phyloP scores from a whole-genome alignment of 1,284 basidiomycete genomes.

The Afroboletus lepidellus region DNA sequence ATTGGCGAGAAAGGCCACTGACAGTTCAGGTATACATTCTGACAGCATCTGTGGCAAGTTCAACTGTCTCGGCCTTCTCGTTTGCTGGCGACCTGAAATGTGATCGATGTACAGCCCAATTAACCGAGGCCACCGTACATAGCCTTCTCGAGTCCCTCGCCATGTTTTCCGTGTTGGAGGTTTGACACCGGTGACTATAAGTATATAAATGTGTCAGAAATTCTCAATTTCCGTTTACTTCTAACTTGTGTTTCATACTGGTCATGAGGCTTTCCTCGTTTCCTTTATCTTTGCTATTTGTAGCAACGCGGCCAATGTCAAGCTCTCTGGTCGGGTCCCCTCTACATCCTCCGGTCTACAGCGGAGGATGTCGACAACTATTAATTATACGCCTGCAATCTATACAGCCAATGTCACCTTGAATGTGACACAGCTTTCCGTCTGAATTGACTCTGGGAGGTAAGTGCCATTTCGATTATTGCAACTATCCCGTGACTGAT shows the following conservation, averaged over 20 bases:
- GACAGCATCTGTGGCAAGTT: no score
- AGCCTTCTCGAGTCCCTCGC: no score
- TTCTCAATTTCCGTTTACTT: background rate
- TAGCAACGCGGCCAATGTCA: constrained; percentile 15
- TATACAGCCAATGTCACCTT: constrained; percentile 56
- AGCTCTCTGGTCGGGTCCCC: constrained; percentile 16
- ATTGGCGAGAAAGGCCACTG: no score
- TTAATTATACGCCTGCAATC: no score
- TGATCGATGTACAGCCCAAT: no score
- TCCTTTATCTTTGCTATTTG: background rate
- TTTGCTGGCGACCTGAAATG: no score
- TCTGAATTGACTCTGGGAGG: constrained; percentile 71
- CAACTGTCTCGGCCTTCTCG: no score
- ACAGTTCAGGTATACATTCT: no score
- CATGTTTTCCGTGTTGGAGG: no score
- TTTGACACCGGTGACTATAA: no score
- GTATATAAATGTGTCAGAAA: constrained; percentile 4
- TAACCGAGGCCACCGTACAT: no score
- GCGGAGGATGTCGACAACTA: constrained; percentile 21
- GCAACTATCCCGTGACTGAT: background rate
- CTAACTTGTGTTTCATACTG: background rate
- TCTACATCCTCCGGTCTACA: constrained; percentile 4
- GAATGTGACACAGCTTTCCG: constrained; percentile 44
- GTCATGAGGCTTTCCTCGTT: constrained; percentile 17
- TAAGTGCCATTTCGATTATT: constrained; percentile 23